phyloP scores from a whole-genome alignment of 139 green algal genomes.

The Tetraselmis striata region DNA sequence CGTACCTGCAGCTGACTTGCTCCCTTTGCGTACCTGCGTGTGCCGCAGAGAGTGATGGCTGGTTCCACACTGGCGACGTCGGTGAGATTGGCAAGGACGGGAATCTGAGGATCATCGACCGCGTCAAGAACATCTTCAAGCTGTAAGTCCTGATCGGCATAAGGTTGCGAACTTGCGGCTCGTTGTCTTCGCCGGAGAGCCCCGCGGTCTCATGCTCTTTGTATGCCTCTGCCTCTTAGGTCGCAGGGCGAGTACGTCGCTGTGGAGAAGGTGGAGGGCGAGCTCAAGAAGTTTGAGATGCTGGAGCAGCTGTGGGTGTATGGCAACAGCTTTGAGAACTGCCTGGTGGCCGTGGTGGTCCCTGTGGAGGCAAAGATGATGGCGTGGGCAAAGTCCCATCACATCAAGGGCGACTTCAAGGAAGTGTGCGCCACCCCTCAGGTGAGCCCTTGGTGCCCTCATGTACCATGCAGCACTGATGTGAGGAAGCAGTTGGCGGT shows the following conservation, averaged over 20 bases:
- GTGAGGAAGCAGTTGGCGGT: too few species aligned
- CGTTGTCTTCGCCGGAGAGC: too few species aligned
- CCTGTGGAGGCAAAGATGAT: slow-evolving; percentile 48
- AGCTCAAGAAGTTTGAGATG: slow-evolving; percentile 72
- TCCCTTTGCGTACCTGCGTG: too few species aligned
- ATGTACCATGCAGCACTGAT: too few species aligned
- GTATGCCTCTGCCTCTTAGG: background rate
- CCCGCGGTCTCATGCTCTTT: background rate
- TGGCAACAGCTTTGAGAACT: slow-evolving; percentile 81
- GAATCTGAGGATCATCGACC: slow-evolving; percentile 86
- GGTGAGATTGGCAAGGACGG: slow-evolving; percentile 65
- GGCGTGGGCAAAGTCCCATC: slow-evolving; percentile 27
- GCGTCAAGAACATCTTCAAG: slow-evolving; percentile 99
- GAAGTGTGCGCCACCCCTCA: slow-evolving; percentile 33
- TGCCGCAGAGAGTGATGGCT: slow-evolving; percentile 59
- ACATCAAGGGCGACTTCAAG: slow-evolving; percentile 4
- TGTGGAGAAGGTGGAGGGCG: slow-evolving; percentile 89
- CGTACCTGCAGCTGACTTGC: too few species aligned
- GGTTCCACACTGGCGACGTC: slow-evolving; percentile 94
- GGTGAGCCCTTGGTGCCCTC: too few species aligned
- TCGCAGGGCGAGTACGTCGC: slow-evolving; percentile 88
- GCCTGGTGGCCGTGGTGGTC: slow-evolving; percentile 83
- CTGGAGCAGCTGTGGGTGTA: slow-evolving; percentile 71
- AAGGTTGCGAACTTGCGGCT: too few species aligned
- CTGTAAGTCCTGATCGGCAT: too few species aligned